Conservation (phyloP, 1,284 basidiomycete genomes). For the Cutaneotrichosporon sp. region DNA sequence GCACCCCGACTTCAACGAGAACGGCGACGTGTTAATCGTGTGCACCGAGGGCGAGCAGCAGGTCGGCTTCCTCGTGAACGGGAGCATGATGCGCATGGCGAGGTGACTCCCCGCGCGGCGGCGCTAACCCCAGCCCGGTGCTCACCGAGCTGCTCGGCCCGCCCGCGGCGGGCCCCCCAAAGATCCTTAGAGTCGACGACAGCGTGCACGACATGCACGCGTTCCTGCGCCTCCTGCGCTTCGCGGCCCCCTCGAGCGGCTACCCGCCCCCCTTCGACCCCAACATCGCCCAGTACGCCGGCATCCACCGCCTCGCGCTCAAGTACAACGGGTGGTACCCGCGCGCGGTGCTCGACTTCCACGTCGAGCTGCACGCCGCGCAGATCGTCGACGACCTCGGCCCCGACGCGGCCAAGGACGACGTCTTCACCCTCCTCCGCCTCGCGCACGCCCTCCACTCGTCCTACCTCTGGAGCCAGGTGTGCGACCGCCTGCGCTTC, state of each 20-base stretch:
- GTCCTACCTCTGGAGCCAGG: conserved; percentile 18
- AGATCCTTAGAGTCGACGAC: conserved; percentile 14
- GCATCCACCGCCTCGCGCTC: conserved; percentile 20
- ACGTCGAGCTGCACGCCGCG: conserved; percentile 23
- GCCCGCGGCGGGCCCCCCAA: neutral
- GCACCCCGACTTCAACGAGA: conserved; percentile 22
- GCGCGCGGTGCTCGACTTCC: conserved; percentile 25
- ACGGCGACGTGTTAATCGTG: conserved; percentile 21
- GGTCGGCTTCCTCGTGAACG: conserved; percentile 22
- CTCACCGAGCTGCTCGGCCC: conserved; percentile 10
- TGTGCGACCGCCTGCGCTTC: conserved; percentile 18
- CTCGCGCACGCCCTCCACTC: conserved; percentile 21
- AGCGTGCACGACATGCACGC: conserved; percentile 21
- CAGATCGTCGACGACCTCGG: conserved; percentile 18
- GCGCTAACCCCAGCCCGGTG: conserved; percentile 13
- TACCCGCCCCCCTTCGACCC: conserved; percentile 18
- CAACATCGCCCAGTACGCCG: conserved; percentile 18
- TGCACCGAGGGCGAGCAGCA: conserved; percentile 12
- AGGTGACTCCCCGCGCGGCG: conserved; percentile 1
- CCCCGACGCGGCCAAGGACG: conserved; percentile 6
- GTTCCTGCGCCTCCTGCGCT: conserved; percentile 21
- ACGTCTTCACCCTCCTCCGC: conserved; percentile 18
- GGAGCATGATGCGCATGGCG: conserved; percentile 24
- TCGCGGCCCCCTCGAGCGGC: neutral
- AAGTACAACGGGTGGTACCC: conserved; percentile 27